These are phyloP conservation scores for Zoysia pacifica DNA, from an alignment of 176 grass and related monocot species.

Conservation along the genomic window DNA sequence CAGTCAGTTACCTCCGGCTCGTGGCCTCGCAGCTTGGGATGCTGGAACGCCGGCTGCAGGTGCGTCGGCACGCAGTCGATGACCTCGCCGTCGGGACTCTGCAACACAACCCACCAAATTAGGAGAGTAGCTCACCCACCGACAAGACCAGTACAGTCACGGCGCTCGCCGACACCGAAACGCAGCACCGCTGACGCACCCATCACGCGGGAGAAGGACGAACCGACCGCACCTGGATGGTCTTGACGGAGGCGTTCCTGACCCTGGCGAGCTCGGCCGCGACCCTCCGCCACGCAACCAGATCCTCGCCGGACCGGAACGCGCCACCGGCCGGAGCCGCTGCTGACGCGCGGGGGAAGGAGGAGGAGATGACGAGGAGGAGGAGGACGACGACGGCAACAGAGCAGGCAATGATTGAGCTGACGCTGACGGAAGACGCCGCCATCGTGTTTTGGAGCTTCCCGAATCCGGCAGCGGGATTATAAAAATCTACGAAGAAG, in stretches of 20 bases:
- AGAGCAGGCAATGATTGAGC: conserved; percentile 38
- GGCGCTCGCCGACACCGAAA: background rate
- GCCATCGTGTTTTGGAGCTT: conserved; percentile 36
- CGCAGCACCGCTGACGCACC: background rate
- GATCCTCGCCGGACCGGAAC: conserved; percentile 16
- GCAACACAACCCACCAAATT: background rate
- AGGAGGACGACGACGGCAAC: conserved; percentile 28
- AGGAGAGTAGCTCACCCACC: too few species aligned
- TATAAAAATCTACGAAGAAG: background rate
- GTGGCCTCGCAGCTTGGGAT: conserved; percentile 61
- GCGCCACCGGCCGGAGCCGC: background rate
- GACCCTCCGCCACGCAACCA: conserved; percentile 38
- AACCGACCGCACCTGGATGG: conserved; percentile 45
- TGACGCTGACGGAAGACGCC: conserved; percentile 23
- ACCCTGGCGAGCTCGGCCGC: conserved; percentile 47
- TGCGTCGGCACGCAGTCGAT: conserved; percentile 81
- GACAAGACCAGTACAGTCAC: background rate
- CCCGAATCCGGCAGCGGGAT: conserved; percentile 35
- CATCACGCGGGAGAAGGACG: background rate
- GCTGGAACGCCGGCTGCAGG: conserved; percentile 83
- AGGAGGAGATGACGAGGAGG: background rate
- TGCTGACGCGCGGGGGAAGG: background rate
- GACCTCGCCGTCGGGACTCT: conserved; percentile 79
- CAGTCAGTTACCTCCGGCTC: conserved; percentile 57
- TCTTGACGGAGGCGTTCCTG: conserved; percentile 61